Base-by-base conservation (phyloP, 23 red algal species). In the Gracilaria caudata region DNA sequence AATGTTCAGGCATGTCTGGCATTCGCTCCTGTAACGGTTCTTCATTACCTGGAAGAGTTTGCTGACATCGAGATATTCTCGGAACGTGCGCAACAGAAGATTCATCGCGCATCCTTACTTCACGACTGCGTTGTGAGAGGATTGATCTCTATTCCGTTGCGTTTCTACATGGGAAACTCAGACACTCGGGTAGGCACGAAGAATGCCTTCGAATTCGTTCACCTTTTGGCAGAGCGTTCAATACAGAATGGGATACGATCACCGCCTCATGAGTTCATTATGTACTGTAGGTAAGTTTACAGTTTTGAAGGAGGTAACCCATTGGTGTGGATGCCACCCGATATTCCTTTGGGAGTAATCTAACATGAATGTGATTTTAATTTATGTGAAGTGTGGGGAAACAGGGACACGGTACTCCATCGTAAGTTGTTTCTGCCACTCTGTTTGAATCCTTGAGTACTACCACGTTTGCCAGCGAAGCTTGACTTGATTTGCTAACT, bases 241-340 rank as follows among this genome's bases (percentile, higher is more conserved):
- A 43, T 39, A 4, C 25, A 80, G 56, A 46, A 71, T 0, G 79
- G 79, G 40, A 65, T 78, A 16, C 78, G 89, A 13, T 81, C 89
- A 1, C 89, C 77, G 6, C 89, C 89, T 1, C 77, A 82, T 45
- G 89, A 92, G 59, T 81, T 92, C 53, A 44, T 92, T 35, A 82
- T 92, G 74, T 92, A 92, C 51, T 92, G 89, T 64, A 92, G 89
- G 83, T 87, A 87, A 32, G 83, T 73, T 41, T 21, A 74, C 25
- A 9, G 3, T 38, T 17, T 23, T 74, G 17, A 72, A 3, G 3
- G 37, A 19, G 20, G 19, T 29, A 74, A 68, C 7, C 17, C 11
- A 17, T 16, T 14, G 64, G 11, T 70, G 64, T 1, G 4, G 64
- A 2, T 8, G 6, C 36, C 4, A 8, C n/a, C n/a, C 34, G 20